A percentile compares a stretch with the other conserved stretches of the same genome.
Evolutionary conservation across 2,329 filamentous ascomycete genomes (phyloP).

Genomic region (Camptophora hylomeconis): DNA sequence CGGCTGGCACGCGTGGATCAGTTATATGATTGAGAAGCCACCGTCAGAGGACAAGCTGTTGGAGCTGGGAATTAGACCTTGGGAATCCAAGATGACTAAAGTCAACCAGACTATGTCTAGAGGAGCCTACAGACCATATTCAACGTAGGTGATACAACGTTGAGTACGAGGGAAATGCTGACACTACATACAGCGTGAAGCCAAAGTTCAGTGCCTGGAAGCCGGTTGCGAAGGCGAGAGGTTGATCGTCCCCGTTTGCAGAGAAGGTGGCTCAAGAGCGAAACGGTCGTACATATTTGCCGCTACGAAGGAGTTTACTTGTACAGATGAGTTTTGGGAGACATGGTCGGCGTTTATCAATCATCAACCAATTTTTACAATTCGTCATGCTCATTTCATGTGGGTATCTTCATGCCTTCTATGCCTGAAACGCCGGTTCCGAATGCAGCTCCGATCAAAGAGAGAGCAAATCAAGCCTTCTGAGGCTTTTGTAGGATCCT

Average conservation of each 20-base stretch:
- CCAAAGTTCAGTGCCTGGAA: slow-evolving; percentile 23
- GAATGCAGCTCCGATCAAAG: too few species aligned
- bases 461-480: slow-evolving; percentile 9
- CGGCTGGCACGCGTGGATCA: slow-evolving; percentile 97
- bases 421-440: too few species aligned
- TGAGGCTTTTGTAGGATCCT: slow-evolving; percentile 36
- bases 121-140: slow-evolving; percentile 84
- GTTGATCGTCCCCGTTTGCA: slow-evolving; percentile 7
- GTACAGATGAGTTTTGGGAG: too few species aligned
- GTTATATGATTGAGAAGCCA: slow-evolving; percentile 79
- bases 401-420: too few species aligned
- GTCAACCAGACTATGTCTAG: slow-evolving; percentile 64
- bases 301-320: too few species aligned
- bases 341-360: too few species aligned
- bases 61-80: slow-evolving; percentile 52
- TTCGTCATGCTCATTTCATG: too few species aligned
- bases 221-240: slow-evolving; percentile 22
- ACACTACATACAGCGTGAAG: slow-evolving; percentile 19
- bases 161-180: neutral
- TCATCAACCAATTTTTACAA: too few species aligned
- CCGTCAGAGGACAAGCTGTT: slow-evolving; percentile 65
- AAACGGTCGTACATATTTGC: too few species aligned
- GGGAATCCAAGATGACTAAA: slow-evolving; percentile 62
- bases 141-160: slow-evolving; percentile 55
- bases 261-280: too few species aligned